Evolutionary conservation across 2,329 filamentous ascomycete species (phyloP).

Genomic region (Elsinoe arachidis): DNA sequence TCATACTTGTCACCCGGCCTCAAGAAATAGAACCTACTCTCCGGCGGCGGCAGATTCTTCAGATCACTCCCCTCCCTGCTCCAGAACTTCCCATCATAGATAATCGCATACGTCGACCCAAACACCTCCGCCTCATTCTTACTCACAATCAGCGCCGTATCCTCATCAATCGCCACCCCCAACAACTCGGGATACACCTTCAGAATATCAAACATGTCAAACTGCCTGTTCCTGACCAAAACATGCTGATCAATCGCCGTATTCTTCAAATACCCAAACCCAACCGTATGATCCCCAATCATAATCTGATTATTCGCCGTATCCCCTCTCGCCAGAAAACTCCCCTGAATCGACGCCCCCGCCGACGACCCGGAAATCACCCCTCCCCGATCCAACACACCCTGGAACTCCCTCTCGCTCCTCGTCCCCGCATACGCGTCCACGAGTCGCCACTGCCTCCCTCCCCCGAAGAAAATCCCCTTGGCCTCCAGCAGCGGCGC

Average conservation of each 20-base stretch:
- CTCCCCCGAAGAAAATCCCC: constrained; percentile 21
- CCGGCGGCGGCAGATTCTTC: constrained; percentile 17
- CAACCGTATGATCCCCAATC: constrained; percentile 19
- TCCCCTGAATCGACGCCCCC: constrained; percentile 20
- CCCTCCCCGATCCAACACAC: constrained; percentile 19
- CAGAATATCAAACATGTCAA: constrained; percentile 19
- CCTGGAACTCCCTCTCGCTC: constrained; percentile 17
- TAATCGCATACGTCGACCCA: constrained; percentile 18
- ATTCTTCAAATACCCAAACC: constrained; percentile 20
- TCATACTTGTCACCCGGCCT: constrained; percentile 19
- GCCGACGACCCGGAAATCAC: constrained; percentile 19
- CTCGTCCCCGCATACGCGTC: constrained; percentile 20
- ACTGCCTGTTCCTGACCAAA: constrained; percentile 19
- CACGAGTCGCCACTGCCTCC: constrained; percentile 21
- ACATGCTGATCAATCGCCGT: constrained; percentile 21
- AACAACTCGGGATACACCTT: constrained; percentile 18
- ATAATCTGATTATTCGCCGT: constrained; percentile 19
- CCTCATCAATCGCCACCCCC: constrained; percentile 19
- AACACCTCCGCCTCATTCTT: constrained; percentile 18
- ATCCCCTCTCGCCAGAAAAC: constrained; percentile 20
- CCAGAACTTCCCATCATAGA: constrained; percentile 20
- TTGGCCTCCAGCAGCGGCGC: constrained; percentile 17
- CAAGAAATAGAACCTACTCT: constrained; percentile 19
- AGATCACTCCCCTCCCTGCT: constrained; percentile 18
- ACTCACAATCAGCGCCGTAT: constrained; percentile 19